Conservation (phyloP, 192 early-diverging fungal genomes). For the Coemansia sp. region DNA sequence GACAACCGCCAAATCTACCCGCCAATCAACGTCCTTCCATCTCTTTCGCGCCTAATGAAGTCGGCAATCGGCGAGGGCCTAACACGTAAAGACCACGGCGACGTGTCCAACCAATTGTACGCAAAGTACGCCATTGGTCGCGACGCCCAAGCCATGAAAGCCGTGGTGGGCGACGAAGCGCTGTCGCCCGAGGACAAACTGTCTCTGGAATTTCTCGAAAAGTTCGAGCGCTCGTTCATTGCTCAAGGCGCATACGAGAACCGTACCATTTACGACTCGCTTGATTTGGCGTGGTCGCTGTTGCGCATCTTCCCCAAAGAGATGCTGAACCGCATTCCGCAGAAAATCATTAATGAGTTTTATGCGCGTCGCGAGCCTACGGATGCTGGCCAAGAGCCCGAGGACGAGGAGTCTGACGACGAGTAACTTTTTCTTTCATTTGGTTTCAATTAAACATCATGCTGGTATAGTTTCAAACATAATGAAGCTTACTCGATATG, state of each 20-base stretch:
- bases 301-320: slow-evolving; percentile 99
- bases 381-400: slow-evolving; percentile 11
- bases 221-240: slow-evolving; percentile 98
- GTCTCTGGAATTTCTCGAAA: slow-evolving; percentile 95
- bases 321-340: slow-evolving; percentile 98
- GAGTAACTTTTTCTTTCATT: slow-evolving; percentile 7
- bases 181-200: slow-evolving; percentile 98
- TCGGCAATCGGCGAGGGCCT: slow-evolving; percentile 97
- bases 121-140: slow-evolving; percentile 99
- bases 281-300: slow-evolving; percentile 98
- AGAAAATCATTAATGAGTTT: slow-evolving; percentile 90
- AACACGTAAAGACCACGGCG: slow-evolving; percentile 97
- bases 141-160: slow-evolving; percentile 99
- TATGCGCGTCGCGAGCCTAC: slow-evolving; percentile 69
- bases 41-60: slow-evolving; percentile 99
- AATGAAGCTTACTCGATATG: neutral
- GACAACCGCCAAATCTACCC: slow-evolving; percentile 99
- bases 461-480: neutral
- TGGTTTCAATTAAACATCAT: neutral
- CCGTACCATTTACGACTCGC: slow-evolving; percentile 93
- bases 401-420: slow-evolving; percentile 40
- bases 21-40: slow-evolving; percentile 98
- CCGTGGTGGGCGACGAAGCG: slow-evolving; percentile 99
- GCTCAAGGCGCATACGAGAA: slow-evolving; percentile 95
- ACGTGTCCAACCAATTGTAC: slow-evolving; percentile 99